Conservation (phyloP, 345 rosid species). For the Populus deltoides region DNA sequence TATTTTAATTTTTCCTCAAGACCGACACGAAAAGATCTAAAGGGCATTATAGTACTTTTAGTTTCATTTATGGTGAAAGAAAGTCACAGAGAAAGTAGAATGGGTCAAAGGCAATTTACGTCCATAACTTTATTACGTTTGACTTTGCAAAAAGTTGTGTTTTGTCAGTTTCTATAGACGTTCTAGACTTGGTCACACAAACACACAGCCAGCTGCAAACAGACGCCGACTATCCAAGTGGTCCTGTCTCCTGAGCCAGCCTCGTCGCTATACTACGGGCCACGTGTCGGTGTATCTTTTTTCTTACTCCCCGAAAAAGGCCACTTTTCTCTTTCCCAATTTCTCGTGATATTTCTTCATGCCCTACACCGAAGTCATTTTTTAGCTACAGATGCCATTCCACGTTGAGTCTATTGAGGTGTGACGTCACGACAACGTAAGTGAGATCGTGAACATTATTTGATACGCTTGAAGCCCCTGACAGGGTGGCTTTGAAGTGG, state of each 20-base stretch:
- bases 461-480: neutral
- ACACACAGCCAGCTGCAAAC: slow-evolving; percentile 21
- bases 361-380: neutral
- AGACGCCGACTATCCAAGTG: slow-evolving; percentile 48
- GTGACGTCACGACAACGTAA: neutral
- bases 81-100: neutral
- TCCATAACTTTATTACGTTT: neutral
- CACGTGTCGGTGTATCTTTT: slow-evolving; percentile 32
- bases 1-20: too few species aligned
- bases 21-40: neutral
- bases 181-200: slow-evolving; percentile 21
- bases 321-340: neutral
- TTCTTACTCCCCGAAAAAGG: neutral
- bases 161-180: slow-evolving; percentile 40
- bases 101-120: neutral
- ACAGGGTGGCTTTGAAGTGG: neutral
- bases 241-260: slow-evolving; percentile 35
- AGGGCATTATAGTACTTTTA: neutral
- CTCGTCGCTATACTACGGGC: slow-evolving; percentile 20
- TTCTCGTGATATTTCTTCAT: slow-evolving; percentile 20
- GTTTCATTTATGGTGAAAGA: neutral
- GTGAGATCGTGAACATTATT: too few species aligned
- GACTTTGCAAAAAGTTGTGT: slow-evolving; percentile 39
- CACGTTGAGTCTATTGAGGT: neutral
- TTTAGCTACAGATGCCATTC: too few species aligned